These are phyloP conservation scores for Termitomyces sp. DNA, from an alignment of 768 basidiomycete species.

Conservation along the genomic window DNA sequence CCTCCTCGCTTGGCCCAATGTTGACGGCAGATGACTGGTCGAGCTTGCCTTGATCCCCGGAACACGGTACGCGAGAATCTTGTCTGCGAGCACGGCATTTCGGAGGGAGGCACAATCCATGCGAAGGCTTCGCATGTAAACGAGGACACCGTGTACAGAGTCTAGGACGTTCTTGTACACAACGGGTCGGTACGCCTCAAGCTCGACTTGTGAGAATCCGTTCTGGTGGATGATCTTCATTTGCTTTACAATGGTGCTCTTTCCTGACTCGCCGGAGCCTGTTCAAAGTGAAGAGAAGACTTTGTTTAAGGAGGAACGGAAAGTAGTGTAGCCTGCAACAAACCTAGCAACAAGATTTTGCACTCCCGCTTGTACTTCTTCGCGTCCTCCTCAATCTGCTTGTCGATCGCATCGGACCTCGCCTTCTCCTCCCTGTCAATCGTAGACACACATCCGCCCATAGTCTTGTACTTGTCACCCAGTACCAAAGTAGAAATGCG, in stretches of 20 bases:
- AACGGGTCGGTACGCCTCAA: constrained; percentile 69
- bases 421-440: constrained; percentile 55
- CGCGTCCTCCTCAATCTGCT: constrained; percentile 80
- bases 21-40: constrained; percentile 20
- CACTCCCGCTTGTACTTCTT: constrained; percentile 82
- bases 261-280: constrained; percentile 96
- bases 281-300: background rate
- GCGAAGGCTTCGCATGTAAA: constrained; percentile 83
- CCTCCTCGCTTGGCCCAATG: constrained; percentile 1
- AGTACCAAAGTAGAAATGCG: background rate
- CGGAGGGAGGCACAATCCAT: constrained; percentile 66
- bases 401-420: constrained; percentile 74
- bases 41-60: constrained; percentile 37
- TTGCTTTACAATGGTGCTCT: constrained; percentile 95
- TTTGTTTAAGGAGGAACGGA: background rate
- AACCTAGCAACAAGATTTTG: constrained; percentile 90
- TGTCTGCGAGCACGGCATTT: constrained; percentile 40
- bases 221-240: constrained; percentile 98
- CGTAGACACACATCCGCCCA: constrained; percentile 69
- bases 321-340: background rate
- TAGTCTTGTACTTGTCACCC: constrained; percentile 20
- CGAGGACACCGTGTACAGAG: constrained; percentile 79
- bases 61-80: constrained; percentile 37
- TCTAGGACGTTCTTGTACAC: constrained; percentile 89
- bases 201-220: constrained; percentile 79